These are phyloP conservation scores for Aspergillus wentii DNA, from an alignment of 495 filamentous ascomycete species.

Conservation along the genomic window DNA sequence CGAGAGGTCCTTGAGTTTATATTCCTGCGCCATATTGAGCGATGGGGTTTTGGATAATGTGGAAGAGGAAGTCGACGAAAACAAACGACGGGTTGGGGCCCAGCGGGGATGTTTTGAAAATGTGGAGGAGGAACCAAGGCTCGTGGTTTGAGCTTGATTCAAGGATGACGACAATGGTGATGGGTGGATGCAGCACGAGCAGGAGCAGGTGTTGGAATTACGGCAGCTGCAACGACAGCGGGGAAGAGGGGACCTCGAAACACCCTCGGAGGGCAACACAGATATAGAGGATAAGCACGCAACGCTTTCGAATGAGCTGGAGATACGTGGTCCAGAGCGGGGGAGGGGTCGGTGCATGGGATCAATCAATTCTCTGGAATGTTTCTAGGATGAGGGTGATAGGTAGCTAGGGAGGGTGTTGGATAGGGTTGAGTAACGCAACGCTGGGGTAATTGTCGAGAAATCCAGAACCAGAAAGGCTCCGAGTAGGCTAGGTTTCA, in stretches of 20 bases:
- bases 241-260: slow-evolving; percentile 1
- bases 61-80: slow-evolving; percentile 2
- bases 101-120: no score
- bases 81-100: background rate
- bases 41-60: background rate
- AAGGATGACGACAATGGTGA: slow-evolving; percentile 2
- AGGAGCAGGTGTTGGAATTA: slow-evolving; percentile 15
- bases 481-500: no score
- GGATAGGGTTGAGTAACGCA: no score
- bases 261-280: no score
- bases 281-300: no score
- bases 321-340: background rate
- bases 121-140: background rate
- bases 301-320: background rate
- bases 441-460: no score
- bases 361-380: no score
- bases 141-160: background rate
- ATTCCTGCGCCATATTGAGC: slow-evolving; percentile 60
- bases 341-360: no score
- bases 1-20: slow-evolving; percentile 76
- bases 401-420: no score
- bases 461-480: no score
- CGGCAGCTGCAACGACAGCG: slow-evolving; percentile 22
- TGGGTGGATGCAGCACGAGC: slow-evolving; percentile 19
- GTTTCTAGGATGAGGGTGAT: no score